Percentiles rank a stretch among this genome's conserved stretches.
Conservation (phyloP, 192 early-diverging fungal genomes). For the Tieghemiomyces parasiticus region DNA sequence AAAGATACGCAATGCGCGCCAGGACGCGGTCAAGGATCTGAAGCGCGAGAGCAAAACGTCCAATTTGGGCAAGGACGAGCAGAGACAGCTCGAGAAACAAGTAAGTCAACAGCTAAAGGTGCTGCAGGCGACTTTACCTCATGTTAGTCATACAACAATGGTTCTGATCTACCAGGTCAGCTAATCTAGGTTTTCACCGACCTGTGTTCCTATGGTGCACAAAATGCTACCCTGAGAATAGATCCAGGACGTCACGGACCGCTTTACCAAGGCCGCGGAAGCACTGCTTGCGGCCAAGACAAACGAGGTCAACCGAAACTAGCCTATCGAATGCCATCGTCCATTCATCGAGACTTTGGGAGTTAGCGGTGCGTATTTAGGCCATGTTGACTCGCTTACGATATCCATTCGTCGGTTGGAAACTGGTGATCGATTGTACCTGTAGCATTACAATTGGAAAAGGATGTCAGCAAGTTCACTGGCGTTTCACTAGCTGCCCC, state of each 20-base stretch:
- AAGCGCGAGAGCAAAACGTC: conserved; percentile 41
- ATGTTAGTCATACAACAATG: neutral
- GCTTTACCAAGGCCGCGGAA: neutral
- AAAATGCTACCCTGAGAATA: neutral
- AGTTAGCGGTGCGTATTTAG: too few species aligned
- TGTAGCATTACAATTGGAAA: too few species aligned
- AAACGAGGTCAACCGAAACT: neutral
- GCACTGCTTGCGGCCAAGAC: neutral
- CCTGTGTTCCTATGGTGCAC: neutral
- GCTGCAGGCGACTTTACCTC: neutral
- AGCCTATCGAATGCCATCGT: too few species aligned
- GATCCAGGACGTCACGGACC: neutral
- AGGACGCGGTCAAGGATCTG: conserved; percentile 58
- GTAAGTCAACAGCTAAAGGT: neutral
- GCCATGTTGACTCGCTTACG: too few species aligned
- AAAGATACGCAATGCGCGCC: conserved; percentile 47
- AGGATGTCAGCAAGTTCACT: too few species aligned
- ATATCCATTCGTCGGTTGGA: too few species aligned
- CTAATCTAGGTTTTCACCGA: neutral
- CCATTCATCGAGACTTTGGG: too few species aligned
- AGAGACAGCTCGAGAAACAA: neutral
- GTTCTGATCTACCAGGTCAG: neutral
- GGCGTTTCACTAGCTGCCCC: too few species aligned
- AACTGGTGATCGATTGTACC: too few species aligned
- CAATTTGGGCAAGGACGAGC: conserved; percentile 33